Conservation (phyloP, 495 filamentous ascomycete species). For the Staphylotrichum longicolle region DNA sequence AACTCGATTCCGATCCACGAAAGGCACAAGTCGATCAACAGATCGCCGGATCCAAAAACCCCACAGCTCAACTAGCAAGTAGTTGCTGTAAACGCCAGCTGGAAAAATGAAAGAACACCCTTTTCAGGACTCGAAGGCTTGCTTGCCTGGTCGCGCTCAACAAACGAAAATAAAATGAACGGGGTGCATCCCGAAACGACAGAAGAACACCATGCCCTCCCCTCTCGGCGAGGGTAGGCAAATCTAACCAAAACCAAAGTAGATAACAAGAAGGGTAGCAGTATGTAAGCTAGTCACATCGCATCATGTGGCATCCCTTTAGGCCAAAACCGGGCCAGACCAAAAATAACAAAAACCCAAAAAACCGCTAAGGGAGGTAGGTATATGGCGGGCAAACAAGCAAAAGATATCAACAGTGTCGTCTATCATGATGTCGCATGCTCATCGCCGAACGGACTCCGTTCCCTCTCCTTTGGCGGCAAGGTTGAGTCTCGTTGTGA, state of each 20-base stretch:
- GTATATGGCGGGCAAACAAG: not conserved
- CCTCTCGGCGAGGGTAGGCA: too few relatives aligned
- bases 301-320: not conserved
- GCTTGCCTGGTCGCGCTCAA: too few relatives aligned
- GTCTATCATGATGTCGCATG: slow-evolving; percentile 40
- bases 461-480: slow-evolving; percentile 36
- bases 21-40: too few relatives aligned
- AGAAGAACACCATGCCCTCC: too few relatives aligned
- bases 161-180: too few relatives aligned
- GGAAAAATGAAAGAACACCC: too few relatives aligned
- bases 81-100: too few relatives aligned
- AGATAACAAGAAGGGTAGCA: not conserved
- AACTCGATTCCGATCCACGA: too few relatives aligned
- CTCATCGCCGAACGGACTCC: slow-evolving; percentile 57
- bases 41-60: too few relatives aligned
- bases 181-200: too few relatives aligned
- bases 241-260: slow-evolving; percentile 1
- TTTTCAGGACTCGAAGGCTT: too few relatives aligned
- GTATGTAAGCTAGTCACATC: not conserved
- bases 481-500: slow-evolving; percentile 36
- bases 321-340: not conserved
- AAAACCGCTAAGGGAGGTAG: not conserved
- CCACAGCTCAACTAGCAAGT: too few relatives aligned
- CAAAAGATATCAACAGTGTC: not conserved
- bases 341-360: not conserved